A percentile compares a stretch with the other conserved stretches of the same genome.
Conservation (phyloP, 495 filamentous ascomycete genomes). For the Delitschia confertaspora region DNA sequence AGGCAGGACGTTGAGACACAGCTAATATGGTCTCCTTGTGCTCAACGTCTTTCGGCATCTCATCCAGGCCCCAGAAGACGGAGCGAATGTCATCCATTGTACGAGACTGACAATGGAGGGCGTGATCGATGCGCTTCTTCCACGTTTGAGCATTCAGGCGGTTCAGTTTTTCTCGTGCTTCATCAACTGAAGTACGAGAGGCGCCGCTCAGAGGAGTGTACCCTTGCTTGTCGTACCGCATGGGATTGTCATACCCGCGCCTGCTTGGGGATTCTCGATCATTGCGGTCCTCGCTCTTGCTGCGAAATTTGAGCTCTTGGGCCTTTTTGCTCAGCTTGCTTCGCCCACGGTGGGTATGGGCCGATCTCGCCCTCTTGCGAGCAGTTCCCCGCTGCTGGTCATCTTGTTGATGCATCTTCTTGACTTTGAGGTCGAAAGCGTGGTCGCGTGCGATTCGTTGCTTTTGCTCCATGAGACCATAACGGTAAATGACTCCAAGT, state of each 20-base stretch:
- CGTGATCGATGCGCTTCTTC: constrained; percentile 82
- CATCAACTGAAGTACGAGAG: constrained; percentile 59
- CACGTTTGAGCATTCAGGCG: constrained; percentile 79
- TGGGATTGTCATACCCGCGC: constrained; percentile 40
- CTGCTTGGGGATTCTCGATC: constrained; percentile 39
- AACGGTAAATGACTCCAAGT: constrained; percentile 80
- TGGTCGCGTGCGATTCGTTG: constrained; percentile 84
- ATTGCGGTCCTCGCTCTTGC: constrained; percentile 30
- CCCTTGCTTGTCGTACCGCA: constrained; percentile 75
- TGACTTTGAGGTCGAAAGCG: constrained; percentile 77
- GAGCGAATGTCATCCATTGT: constrained; percentile 71
- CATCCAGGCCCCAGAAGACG: constrained; percentile 74
- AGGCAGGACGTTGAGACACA: constrained; percentile 73
- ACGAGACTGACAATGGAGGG: constrained; percentile 57
- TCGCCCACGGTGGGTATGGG: constrained; percentile 32
- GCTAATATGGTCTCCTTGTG: constrained; percentile 80
- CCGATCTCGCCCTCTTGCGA: constrained; percentile 44
- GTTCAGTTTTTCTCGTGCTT: constrained; percentile 66
- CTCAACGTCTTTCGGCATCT: constrained; percentile 68
- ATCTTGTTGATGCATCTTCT: constrained; percentile 67
- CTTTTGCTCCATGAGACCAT: constrained; percentile 77
- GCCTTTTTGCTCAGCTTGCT: constrained; percentile 22
- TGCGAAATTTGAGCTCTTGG: constrained; percentile 21
- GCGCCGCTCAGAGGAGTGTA: constrained; percentile 56
- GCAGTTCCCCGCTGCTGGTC: constrained; percentile 45